A percentile compares a stretch with the other conserved stretches of the same genome.
phyloP scores from a whole-genome alignment of 176 grass and related monocot species.

The Carex scoparia region DNA sequence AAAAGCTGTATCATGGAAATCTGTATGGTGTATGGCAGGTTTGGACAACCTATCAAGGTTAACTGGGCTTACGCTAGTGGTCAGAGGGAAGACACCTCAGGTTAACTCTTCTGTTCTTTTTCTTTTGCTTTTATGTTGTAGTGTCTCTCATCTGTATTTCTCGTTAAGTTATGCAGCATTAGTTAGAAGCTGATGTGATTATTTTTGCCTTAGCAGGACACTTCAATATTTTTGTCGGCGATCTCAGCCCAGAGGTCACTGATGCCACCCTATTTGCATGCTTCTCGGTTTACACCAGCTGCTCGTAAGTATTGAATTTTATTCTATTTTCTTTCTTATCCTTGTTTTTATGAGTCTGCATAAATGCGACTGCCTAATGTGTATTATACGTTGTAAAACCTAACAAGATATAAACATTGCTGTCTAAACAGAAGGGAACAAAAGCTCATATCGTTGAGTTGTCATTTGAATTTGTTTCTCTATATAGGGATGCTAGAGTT shows the following conservation, averaged over 20 bases:
- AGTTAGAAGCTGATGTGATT: constrained; percentile 12
- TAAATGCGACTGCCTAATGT: not conserved
- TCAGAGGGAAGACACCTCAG: constrained; percentile 98
- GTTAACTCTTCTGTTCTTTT: constrained; percentile 34
- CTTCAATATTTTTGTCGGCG: constrained; percentile 95
- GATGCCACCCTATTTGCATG: constrained; percentile 86
- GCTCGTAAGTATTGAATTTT: constrained; percentile 57
- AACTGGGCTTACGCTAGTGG: constrained; percentile 98
- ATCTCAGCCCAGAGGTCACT: constrained; percentile 93
- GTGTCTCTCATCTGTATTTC: constrained; percentile 9
- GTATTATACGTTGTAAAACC: not conserved
- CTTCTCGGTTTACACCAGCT: constrained; percentile 84
- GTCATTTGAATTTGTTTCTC: constrained; percentile 22
- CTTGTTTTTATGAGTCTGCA: not conserved
- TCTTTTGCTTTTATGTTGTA: constrained; percentile 8
- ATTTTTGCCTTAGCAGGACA: constrained; percentile 47
- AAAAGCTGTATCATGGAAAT: not conserved
- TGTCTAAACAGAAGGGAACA: not conserved
- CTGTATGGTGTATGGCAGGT: constrained; percentile 48
- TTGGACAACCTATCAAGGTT: constrained; percentile 92
- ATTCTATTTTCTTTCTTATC: not conserved
- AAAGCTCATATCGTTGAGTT: constrained; percentile 8
- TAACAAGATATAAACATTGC: not conserved
- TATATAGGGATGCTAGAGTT: constrained; percentile 88
- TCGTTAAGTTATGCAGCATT: not conserved